Percentiles rank a stretch among this genome's conserved stretches.
phyloP scores from a whole-genome alignment of 2,329 filamentous ascomycete species.

The Clonostachys rhizophaga region DNA sequence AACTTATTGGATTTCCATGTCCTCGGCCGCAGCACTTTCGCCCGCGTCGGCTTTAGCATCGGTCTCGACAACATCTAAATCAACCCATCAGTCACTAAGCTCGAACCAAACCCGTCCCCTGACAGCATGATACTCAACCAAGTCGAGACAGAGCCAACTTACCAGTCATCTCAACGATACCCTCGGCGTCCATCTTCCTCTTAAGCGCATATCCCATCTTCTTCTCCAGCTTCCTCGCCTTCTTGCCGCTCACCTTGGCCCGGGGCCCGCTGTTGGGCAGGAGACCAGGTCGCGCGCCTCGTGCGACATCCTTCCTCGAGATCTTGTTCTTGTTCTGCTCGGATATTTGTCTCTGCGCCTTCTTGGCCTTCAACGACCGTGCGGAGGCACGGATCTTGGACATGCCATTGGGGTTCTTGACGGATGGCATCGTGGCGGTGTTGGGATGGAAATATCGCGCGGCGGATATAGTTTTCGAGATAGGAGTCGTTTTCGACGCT shows the following conservation, averaged over 20 bases:
- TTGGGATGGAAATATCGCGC: too few relatives aligned
- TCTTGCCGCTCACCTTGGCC: conserved; percentile 46
- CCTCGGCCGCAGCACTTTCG: too few relatives aligned
- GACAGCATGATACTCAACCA: too few relatives aligned
- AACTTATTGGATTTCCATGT: too few relatives aligned
- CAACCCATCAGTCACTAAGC: too few relatives aligned
- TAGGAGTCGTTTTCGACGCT: too few relatives aligned
- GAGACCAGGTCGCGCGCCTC: conserved; percentile 47
- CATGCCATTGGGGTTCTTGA: conserved; percentile 53
- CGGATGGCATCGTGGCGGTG: conserved; percentile 39
- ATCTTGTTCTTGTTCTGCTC: conserved; percentile 30
- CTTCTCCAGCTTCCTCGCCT: conserved; percentile 50
- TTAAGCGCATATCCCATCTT: conserved; percentile 45
- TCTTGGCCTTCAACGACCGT: conserved; percentile 36
- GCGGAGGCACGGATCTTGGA: conserved; percentile 48
- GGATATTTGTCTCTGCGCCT: conserved; percentile 34
- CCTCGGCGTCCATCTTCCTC: conserved; percentile 44
- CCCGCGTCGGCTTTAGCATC: too few relatives aligned
- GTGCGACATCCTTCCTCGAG: conserved; percentile 33
- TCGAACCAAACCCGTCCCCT: too few relatives aligned
- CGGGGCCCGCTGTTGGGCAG: conserved; percentile 52
- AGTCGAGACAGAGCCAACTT: conserved; percentile 3
- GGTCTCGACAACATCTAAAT: too few relatives aligned
- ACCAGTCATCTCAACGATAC: conserved; percentile 46
- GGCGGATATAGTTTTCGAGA: too few relatives aligned